Percentiles rank a stretch among this genome's conserved stretches.
These are phyloP conservation scores for Epichloe brachyelytri DNA, from an alignment of 2,329 filamentous ascomycete species.

Conservation along the genomic window DNA sequence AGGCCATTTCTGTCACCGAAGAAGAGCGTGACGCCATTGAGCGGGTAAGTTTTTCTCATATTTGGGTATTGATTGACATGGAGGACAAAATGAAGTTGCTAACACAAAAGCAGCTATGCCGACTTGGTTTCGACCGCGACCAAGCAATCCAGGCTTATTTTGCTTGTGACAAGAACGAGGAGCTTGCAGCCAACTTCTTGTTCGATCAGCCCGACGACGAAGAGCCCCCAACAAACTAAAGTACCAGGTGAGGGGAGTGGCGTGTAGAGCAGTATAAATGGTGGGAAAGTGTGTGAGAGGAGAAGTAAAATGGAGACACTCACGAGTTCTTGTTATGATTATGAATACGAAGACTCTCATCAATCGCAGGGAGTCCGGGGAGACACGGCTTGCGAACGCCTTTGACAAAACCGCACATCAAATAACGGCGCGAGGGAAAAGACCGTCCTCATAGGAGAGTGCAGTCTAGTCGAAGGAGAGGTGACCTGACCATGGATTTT, in stretches of 20 bases:
- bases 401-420: neutral
- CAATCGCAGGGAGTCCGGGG: neutral
- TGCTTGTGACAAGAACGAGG: conserved; percentile 98
- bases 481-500: neutral
- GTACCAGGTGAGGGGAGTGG: conserved; percentile 2
- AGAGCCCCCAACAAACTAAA: conserved; percentile 37
- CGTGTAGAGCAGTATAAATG: neutral
- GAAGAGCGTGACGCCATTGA: conserved; percentile 97
- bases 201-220: conserved; percentile 94
- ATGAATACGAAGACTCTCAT: conserved; percentile 1
- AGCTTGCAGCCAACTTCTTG: conserved; percentile 92
- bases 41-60: conserved; percentile 43
- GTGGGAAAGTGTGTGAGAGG: neutral
- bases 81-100: neutral
- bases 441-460: neutral
- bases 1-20: conserved; percentile 83
- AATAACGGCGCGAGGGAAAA: neutral
- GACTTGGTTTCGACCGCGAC: conserved; percentile 84
- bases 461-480: neutral
- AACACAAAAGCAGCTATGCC: conserved; percentile 54
- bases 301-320: neutral
- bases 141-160: conserved; percentile 97
- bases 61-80: neutral
- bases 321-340: conserved; percentile 2
- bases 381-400: neutral